Evolutionary conservation across 2,329 filamentous ascomycete species (phyloP).

Genomic region (Botrytis hyacinthi): DNA sequence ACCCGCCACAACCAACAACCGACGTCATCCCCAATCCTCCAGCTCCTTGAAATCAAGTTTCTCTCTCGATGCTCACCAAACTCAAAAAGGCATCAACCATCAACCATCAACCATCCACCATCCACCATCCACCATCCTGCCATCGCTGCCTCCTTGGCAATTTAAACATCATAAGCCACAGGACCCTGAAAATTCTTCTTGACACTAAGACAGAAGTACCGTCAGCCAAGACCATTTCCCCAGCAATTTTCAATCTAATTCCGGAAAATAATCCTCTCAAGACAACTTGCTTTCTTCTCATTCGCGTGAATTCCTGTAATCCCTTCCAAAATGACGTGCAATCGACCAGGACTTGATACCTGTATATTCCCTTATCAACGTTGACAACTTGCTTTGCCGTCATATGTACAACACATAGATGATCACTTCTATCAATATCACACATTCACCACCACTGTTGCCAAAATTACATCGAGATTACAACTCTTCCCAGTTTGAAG

Average conservation of each 20-base stretch:
- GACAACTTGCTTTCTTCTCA: not conserved
- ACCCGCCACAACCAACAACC: not conserved
- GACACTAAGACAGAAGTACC: not conserved
- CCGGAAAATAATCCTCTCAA: not conserved
- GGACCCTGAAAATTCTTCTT: constrained; percentile 4
- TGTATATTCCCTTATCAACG: not conserved
- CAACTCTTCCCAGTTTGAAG: constrained; percentile 10
- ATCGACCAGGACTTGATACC: not conserved
- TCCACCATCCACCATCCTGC: not conserved
- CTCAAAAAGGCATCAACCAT: not conserved
- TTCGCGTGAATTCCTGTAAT: not conserved
- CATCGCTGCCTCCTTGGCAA: not conserved
- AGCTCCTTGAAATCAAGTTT: not conserved
- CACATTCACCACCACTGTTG: not conserved
- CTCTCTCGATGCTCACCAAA: not conserved
- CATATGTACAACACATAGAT: constrained; percentile 9
- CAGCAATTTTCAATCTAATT: not conserved
- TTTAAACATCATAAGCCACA: not conserved
- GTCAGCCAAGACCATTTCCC: constrained; percentile 13
- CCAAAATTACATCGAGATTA: not conserved
- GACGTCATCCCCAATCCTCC: not conserved
- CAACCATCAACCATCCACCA: no score
- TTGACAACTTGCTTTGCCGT: not conserved
- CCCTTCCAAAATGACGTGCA: not conserved
- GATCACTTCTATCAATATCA: not conserved